Evolutionary conservation across 768 basidiomycete species (phyloP).

Genomic region (Pleurotus sapidus): DNA sequence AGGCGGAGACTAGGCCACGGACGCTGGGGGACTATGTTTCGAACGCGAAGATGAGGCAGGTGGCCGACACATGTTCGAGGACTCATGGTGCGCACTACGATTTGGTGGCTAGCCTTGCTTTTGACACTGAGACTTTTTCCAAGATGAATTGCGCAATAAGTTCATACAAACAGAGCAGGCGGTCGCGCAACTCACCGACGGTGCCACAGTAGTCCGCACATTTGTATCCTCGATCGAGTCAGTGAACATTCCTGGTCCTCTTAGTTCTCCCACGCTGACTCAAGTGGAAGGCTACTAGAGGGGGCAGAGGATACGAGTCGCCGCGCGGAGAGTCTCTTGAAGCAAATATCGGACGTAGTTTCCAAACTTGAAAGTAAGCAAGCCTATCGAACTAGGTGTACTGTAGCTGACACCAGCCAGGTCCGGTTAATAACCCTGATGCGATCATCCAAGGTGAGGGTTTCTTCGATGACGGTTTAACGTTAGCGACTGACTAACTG

Average conservation of each 20-base stretch:
- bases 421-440: constrained; percentile 48
- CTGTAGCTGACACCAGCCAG: constrained; percentile 18
- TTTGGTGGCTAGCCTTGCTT: background rate
- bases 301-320: constrained; percentile 55
- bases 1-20: constrained; percentile 60
- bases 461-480: background rate
- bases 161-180: constrained; percentile 54
- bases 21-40: constrained; percentile 83
- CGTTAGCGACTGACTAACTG: background rate
- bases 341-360: constrained; percentile 50
- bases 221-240: constrained; percentile 47
- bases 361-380: constrained; percentile 49
- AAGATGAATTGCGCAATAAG: constrained; percentile 58
- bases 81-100: constrained; percentile 58
- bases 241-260: constrained; percentile 11
- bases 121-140: background rate
- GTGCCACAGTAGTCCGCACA: constrained; percentile 56
- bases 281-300: constrained; percentile 46
- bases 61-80: constrained; percentile 65
- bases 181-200: constrained; percentile 52
- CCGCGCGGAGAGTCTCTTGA: constrained; percentile 57
- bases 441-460: constrained; percentile 47
- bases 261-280: background rate
- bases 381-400: background rate
- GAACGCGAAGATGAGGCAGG: constrained; percentile 73